Percentiles rank a stretch among this genome's conserved stretches.
Evolutionary conservation across 805 yeast genomes (phyloP).

Genomic region (Hanseniaspora vineae): DNA sequence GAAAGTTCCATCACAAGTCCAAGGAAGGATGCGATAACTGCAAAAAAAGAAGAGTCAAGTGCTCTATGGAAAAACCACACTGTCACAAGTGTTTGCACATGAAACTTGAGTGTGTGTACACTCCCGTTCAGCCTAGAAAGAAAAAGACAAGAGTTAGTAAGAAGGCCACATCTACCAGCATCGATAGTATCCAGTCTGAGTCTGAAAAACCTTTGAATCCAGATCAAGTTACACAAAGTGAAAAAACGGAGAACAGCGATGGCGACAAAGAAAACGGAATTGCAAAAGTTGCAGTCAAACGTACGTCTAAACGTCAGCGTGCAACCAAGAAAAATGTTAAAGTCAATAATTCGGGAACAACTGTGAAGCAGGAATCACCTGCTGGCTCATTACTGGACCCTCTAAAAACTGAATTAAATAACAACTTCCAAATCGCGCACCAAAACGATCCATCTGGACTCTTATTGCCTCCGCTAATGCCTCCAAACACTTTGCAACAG

Average conservation of each 20-base stretch:
- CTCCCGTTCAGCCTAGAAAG: constrained; percentile 18
- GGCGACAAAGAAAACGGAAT: too few relatives aligned
- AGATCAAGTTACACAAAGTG: not conserved
- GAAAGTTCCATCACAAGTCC: constrained; percentile 82
- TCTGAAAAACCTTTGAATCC: not conserved
- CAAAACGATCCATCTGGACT: constrained; percentile 6
- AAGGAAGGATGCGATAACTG: constrained; percentile 84
- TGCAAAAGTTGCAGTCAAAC: too few relatives aligned
- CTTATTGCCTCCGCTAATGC: constrained; percentile 16
- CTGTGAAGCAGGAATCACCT: not conserved
- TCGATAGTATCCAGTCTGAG: not conserved
- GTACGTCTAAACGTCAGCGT: too few relatives aligned
- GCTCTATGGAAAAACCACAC: constrained; percentile 75
- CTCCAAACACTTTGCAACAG: constrained; percentile 4
- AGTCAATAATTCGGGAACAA: not conserved
- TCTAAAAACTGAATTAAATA: too few relatives aligned
- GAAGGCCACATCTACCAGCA: not conserved
- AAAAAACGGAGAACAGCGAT: too few relatives aligned
- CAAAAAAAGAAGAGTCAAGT: constrained; percentile 78
- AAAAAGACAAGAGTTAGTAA: constrained; percentile 4
- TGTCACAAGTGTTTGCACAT: constrained; percentile 72
- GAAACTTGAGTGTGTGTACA: constrained; percentile 65
- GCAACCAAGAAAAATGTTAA: not conserved
- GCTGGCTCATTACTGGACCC: too few relatives aligned
- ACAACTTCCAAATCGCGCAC: not conserved